Base-by-base conservation (phyloP, 2,329 filamentous ascomycete genomes). In the Aspergillus niger region DNA sequence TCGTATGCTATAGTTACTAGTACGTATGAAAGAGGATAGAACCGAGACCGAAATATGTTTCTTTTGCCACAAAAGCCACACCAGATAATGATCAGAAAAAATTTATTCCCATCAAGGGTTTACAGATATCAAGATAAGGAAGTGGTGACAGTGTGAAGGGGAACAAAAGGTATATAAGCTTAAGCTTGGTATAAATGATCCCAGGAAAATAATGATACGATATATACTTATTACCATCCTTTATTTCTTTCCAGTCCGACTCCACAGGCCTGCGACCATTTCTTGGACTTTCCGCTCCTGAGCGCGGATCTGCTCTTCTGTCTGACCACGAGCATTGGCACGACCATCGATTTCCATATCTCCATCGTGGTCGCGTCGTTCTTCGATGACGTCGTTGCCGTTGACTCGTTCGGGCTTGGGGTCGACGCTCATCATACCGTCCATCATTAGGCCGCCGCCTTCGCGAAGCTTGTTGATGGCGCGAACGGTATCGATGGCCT, bases 391-490 rank as follows among this genome's bases (percentile, higher is more conserved):
- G 39, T 79, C 74, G 60, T 73, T 76, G 1, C 79, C 79, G 64
- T 79, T 76, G 20, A 81, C 79, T 24, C 71, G 72, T 62, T 81
- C 78, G 3, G 77, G 78, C 59, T 79, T 80, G 3, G 86, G 86
- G 65, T 87, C 83, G 54, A 81, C 78, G 48, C 82, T 84, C 73
- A 82, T 80, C 4, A 82, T 82, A 5, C 85, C 86, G 59, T 88
- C 85, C 84, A 86, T 86, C 81, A 87, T 86, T 41, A 85, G 80
- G 10, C 83, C 83, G 30, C 84, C 83, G 28, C 85, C 86, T 43
- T 87, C 86, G 63, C 86, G 79, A 13, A 89, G 76, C 73, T 89
- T 88, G 70, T 89, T 89, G 73, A 89, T 89, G 2, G 86, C 86
- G 24, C 86, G 81, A 32, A 89, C 87, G 0, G 86, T 89, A 72